These are phyloP conservation scores for Quercus engelmannii DNA, from an alignment of 306 rosid species.

Conservation along the genomic window DNA sequence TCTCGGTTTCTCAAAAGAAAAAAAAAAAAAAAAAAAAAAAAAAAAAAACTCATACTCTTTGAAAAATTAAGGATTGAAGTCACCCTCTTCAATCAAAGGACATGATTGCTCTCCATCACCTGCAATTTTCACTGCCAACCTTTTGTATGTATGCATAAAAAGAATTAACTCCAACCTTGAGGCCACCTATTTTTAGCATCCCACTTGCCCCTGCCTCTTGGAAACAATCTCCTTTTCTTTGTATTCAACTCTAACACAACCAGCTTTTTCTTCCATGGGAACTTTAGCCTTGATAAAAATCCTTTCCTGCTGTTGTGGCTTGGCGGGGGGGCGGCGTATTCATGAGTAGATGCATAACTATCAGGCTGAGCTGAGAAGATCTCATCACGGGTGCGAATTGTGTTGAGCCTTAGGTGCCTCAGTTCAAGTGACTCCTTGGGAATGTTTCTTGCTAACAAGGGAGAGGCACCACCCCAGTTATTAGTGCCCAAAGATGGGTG, in stretches of 20 bases:
- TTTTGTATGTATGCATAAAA: not conserved
- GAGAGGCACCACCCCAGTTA: slow-evolving; percentile 86
- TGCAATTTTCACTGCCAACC: not conserved
- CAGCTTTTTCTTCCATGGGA: slow-evolving; percentile 19
- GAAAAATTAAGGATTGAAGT: not conserved
- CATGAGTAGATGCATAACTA: slow-evolving; percentile 5
- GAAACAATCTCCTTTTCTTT: slow-evolving; percentile 40
- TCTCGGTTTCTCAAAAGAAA: no score
- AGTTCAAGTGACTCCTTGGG: slow-evolving; percentile 67
- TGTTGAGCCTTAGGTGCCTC: slow-evolving; percentile 48
- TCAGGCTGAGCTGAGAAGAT: slow-evolving; percentile 28
- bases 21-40: no score
- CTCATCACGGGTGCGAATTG: slow-evolving; percentile 36
- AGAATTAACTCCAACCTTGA: slow-evolving; percentile 60
- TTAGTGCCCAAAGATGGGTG: slow-evolving; percentile 64
- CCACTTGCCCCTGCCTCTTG: slow-evolving; percentile 10
- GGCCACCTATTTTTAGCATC: slow-evolving; percentile 70
- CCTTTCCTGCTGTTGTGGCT: slow-evolving; percentile 2
- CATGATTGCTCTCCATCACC: not conserved
- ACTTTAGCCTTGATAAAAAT: slow-evolving; percentile 18
- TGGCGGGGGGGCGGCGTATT: not conserved
- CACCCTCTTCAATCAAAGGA: not conserved
- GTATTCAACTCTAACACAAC: slow-evolving; percentile 22
- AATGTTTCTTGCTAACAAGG: slow-evolving; percentile 67
- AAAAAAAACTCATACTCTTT: no score